Conservation (phyloP, 2,329 filamentous ascomycete genomes). For the Moelleriella libera region DNA sequence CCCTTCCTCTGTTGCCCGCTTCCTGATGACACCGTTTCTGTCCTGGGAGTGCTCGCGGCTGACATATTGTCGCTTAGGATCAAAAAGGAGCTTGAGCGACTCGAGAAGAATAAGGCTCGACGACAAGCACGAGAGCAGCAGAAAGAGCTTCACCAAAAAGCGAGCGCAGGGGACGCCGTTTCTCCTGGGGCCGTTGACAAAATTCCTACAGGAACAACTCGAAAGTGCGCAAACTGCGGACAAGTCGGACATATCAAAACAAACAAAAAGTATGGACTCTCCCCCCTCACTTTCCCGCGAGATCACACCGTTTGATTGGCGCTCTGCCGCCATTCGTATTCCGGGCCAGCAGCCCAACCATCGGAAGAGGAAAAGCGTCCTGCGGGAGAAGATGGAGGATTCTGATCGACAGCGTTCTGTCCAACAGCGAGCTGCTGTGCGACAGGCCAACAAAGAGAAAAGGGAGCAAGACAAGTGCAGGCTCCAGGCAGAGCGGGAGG, state of each 20-base stretch:
- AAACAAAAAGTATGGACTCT: conserved; percentile 73
- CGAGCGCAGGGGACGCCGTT: conserved; percentile 27
- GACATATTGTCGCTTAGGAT: conserved; percentile 15
- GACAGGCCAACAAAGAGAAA: conserved; percentile 1
- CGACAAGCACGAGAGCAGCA: conserved; percentile 82
- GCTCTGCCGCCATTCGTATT: conserved; percentile 7
- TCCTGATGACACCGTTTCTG: too few relatives aligned
- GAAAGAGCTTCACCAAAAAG: conserved; percentile 48
- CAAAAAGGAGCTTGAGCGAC: conserved; percentile 58
- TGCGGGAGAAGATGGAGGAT: conserved; percentile 10
- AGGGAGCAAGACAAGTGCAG: conserved; percentile 1
- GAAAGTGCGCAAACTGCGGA: conserved; percentile 96
- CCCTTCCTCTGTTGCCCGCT: too few relatives aligned
- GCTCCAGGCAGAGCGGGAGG: conserved; percentile 3
- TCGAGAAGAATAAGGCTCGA: conserved; percentile 84
- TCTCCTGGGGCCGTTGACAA: conserved; percentile 39
- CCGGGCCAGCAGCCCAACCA: conserved; percentile 3
- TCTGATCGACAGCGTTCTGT: conserved; percentile 8
- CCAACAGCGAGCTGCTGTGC: conserved; percentile 6
- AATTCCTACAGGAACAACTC: conserved; percentile 51
- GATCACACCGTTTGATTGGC: conserved; percentile 19
- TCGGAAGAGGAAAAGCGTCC: conserved; percentile 6
- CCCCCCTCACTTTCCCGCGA: conserved; percentile 13
- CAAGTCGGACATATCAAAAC: conserved; percentile 97
- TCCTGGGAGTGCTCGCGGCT: not conserved